Evolutionary conservation across 495 filamentous ascomycete genomes (phyloP).

Genomic region (Lindgomyces ingoldianus): DNA sequence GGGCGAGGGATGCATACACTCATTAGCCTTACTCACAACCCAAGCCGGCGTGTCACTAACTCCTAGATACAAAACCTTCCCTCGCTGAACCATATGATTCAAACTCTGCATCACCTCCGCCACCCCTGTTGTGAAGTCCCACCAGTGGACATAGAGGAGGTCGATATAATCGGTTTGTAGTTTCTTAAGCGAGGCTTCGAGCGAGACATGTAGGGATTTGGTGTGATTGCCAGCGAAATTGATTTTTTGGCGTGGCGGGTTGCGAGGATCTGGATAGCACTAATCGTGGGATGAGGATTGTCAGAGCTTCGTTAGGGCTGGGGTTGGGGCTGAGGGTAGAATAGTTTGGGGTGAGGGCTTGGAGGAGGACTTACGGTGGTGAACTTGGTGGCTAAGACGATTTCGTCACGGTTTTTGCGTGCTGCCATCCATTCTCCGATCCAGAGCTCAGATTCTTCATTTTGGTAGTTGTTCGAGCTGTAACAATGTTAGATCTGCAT

Average conservation of each 20-base stretch:
- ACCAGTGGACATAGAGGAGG: slow-evolving; percentile 51
- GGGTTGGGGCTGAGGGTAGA: neutral
- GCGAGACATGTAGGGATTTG: slow-evolving; percentile 57
- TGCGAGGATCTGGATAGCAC: slow-evolving; percentile 15
- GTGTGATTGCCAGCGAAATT: slow-evolving; percentile 50
- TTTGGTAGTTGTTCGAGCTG: slow-evolving; percentile 57
- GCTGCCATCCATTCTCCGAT: slow-evolving; percentile 74
- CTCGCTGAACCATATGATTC: slow-evolving; percentile 40
- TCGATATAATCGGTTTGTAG: slow-evolving; percentile 68
- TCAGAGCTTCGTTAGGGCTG: neutral
- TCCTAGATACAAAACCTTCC: slow-evolving; percentile 48
- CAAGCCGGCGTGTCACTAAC: slow-evolving; percentile 48
- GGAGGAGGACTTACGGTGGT: slow-evolving; percentile 35
- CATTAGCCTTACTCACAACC: slow-evolving; percentile 45
- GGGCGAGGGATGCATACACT: slow-evolving; percentile 21
- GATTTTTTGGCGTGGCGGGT: neutral
- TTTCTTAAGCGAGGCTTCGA: slow-evolving; percentile 59
- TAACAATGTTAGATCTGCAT: neutral
- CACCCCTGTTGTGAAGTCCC: slow-evolving; percentile 46
- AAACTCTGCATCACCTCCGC: slow-evolving; percentile 47
- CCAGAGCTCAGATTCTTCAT: slow-evolving; percentile 69
- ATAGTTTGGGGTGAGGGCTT: neutral
- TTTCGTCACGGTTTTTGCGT: slow-evolving; percentile 56
- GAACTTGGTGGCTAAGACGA: slow-evolving; percentile 76
- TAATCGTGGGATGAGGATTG: neutral